phyloP scores from a whole-genome alignment of 1,284 basidiomycete species.

The Melampsora larici-populina region DNA sequence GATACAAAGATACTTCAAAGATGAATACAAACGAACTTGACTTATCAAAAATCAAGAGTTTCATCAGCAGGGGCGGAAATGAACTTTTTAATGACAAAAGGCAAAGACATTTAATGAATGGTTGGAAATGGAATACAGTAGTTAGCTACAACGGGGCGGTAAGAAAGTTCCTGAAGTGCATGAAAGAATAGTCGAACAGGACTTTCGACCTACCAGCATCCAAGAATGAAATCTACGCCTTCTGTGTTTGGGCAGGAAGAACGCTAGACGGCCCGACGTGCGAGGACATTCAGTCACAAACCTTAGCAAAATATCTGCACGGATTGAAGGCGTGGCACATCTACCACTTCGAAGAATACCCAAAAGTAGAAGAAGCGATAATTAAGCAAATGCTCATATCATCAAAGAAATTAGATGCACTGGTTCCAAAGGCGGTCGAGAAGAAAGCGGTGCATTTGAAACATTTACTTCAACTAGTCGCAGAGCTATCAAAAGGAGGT shows the following conservation, averaged over 20 bases:
- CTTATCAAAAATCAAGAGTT: no score
- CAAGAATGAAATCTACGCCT: background rate
- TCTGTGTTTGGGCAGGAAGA: constrained; percentile 13
- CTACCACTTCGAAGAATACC: background rate
- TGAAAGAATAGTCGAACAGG: no score
- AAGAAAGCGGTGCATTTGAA: background rate
- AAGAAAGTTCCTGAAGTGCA: no score
- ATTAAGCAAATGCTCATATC: background rate
- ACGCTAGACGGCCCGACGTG: background rate
- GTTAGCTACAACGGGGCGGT: background rate
- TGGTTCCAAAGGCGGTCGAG: background rate
- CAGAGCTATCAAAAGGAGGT: background rate
- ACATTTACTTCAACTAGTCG: background rate
- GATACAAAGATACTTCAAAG: no score
- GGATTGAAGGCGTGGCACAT: background rate
- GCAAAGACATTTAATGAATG: background rate
- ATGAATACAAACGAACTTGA: no score
- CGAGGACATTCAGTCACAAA: background rate
- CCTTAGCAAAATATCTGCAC: background rate
- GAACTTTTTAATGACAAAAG: background rate
- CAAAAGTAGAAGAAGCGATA: background rate
- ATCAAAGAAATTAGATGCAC: background rate
- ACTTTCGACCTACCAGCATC: background rate
- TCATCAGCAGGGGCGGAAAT: background rate
- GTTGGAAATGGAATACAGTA: constrained; percentile 16